Evolutionary conservation across 2,329 filamentous ascomycete species (phyloP).

Genomic region (Monilinia laxa): DNA sequence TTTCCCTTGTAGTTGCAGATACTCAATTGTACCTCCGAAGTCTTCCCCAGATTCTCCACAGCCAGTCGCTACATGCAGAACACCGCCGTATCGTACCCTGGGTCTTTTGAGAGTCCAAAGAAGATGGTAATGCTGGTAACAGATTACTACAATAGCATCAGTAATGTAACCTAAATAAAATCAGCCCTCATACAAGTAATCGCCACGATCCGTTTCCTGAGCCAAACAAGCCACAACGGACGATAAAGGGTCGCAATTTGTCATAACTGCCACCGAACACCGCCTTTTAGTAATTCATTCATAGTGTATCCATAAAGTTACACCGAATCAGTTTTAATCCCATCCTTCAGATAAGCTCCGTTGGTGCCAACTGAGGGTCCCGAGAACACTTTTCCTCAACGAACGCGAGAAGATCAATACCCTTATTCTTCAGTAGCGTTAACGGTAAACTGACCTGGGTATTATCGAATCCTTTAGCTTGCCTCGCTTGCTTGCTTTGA

Average conservation of each 20-base stretch:
- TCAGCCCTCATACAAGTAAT: background rate
- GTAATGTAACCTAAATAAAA: background rate
- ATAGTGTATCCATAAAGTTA: conserved; percentile 4
- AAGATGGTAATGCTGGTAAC: background rate
- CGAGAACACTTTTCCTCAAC: conserved; percentile 3
- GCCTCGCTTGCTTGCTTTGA: background rate
- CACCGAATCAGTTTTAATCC: background rate
- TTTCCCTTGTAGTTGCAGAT: background rate
- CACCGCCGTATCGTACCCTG: background rate
- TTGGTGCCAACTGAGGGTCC: background rate
- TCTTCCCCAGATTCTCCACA: conserved; percentile 16
- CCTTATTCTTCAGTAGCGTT: background rate
- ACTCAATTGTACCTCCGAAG: background rate
- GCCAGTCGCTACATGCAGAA: background rate
- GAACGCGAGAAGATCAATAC: background rate
- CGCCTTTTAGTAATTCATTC: background rate
- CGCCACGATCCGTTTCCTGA: background rate
- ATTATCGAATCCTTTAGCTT: background rate
- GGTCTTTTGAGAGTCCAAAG: background rate
- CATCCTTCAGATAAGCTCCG: conserved; percentile 10
- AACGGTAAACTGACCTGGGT: background rate
- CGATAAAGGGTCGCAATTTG: background rate
- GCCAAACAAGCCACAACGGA: background rate
- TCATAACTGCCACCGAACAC: conserved; percentile 2
- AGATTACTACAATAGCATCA: too few relatives aligned